Conservation (phyloP, 805 yeast genomes). For the Saitoella complicata region DNA sequence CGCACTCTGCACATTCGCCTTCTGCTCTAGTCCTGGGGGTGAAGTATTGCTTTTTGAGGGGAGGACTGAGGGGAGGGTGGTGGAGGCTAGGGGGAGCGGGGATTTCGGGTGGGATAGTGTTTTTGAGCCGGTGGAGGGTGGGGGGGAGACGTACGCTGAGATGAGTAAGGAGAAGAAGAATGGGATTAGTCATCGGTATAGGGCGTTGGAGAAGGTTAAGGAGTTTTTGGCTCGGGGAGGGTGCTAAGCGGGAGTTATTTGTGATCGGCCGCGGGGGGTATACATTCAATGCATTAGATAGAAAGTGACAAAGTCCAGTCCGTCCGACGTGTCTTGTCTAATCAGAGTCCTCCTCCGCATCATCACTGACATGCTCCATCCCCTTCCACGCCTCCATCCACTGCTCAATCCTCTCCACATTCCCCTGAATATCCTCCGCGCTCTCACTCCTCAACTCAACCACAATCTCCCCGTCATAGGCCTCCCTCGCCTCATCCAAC, state of each 20-base stretch:
- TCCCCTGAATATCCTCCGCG: slow-evolving; percentile 62
- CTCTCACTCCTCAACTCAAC: slow-evolving; percentile 61
- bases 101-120: slow-evolving; percentile 86
- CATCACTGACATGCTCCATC: background rate
- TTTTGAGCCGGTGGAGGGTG: slow-evolving; percentile 7
- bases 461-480: slow-evolving; percentile 64
- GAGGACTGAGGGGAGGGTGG: slow-evolving; percentile 66
- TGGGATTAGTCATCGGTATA: slow-evolving; percentile 70
- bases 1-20: slow-evolving; percentile 87
- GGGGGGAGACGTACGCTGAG: slow-evolving; percentile 52
- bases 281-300: no score
- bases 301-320: no score
- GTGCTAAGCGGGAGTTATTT: no score
- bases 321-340: no score
- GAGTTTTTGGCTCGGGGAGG: slow-evolving; percentile 33
- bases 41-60: slow-evolving; percentile 77
- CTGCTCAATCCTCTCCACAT: slow-evolving; percentile 52
- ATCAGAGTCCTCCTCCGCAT: background rate
- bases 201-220: slow-evolving; percentile 60
- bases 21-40: slow-evolving; percentile 62
- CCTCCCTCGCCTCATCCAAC: slow-evolving; percentile 69
- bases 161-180: slow-evolving; percentile 66
- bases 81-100: slow-evolving; percentile 57
- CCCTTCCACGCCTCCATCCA: slow-evolving; percentile 64
- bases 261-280: no score